A percentile compares a stretch with the other conserved stretches of the same genome.
Evolutionary conservation across 2,329 filamentous ascomycete species (phyloP).

Genomic region (Scortechinia acanthostroma): DNA sequence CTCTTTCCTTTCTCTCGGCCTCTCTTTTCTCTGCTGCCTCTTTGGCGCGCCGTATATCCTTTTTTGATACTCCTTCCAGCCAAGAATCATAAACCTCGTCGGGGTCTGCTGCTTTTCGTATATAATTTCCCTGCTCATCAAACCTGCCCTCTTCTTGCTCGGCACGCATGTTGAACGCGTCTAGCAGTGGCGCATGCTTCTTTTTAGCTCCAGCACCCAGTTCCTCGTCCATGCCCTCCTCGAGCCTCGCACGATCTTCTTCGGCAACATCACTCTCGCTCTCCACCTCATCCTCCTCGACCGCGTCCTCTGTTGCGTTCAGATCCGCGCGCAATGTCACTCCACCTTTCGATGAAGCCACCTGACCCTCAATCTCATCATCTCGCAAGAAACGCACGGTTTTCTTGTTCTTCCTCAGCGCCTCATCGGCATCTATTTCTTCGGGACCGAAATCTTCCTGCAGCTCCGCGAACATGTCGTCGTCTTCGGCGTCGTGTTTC

Average conservation of each 20-base stretch:
- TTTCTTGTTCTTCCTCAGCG: constrained; percentile 29
- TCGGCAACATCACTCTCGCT: constrained; percentile 11
- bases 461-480: constrained; percentile 2
- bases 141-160: constrained; percentile 64
- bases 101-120: constrained; percentile 58
- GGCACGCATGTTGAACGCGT: constrained; percentile 62
- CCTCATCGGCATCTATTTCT: neutral
- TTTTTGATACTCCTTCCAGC: constrained; percentile 60
- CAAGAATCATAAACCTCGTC: constrained; percentile 60
- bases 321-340: neutral
- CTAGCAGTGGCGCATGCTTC: constrained; percentile 57
- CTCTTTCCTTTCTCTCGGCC: constrained; percentile 42
- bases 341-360: neutral
- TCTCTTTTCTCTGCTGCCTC: constrained; percentile 59
- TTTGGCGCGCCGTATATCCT: constrained; percentile 55
- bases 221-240: constrained; percentile 49
- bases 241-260: constrained; percentile 45
- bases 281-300: constrained; percentile 14
- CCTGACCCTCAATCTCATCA: constrained; percentile 57
- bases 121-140: constrained; percentile 60
- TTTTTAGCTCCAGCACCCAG: constrained; percentile 62
- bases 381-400: constrained; percentile 50
- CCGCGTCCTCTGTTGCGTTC: constrained; percentile 20
- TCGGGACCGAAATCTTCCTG: neutral
- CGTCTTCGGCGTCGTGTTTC: neutral